Evolutionary conservation across 2,329 filamentous ascomycete species (phyloP).

Genomic region (Pestalotiopsis sp.): DNA sequence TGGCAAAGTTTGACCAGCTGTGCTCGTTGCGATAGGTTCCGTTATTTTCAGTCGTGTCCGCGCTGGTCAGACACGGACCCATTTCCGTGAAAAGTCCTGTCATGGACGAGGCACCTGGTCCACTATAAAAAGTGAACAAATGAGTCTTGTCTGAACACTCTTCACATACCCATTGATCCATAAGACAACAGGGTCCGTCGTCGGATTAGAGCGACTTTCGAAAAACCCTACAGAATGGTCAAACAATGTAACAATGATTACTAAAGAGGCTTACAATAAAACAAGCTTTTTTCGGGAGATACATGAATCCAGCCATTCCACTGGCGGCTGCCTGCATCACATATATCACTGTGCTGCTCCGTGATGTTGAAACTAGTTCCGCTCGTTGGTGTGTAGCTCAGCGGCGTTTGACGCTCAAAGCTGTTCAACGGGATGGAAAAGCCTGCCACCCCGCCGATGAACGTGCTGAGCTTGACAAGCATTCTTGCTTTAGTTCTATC

Average conservation of each 20-base stretch:
- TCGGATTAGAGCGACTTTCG: constrained; percentile 15
- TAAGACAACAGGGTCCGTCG: constrained; percentile 14
- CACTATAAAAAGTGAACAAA: constrained; percentile 17
- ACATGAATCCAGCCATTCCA: constrained; percentile 21
- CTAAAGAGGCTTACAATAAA: constrained; percentile 14
- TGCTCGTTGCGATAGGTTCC: constrained; percentile 18
- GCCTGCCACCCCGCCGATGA: background rate
- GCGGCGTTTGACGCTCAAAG: background rate
- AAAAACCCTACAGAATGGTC: constrained; percentile 15
- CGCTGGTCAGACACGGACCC: constrained; percentile 18
- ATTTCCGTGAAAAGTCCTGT: constrained; percentile 23
- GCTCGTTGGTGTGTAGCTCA: background rate
- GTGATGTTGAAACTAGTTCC: constrained; percentile 8
- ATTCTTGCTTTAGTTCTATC: background rate
- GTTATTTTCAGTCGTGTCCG: constrained; percentile 9
- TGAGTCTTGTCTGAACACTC: background rate
- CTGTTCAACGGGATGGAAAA: background rate
- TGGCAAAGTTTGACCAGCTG: constrained; percentile 23
- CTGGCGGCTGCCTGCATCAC: constrained; percentile 18
- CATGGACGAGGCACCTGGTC: constrained; percentile 20
- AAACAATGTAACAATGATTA: too few relatives aligned
- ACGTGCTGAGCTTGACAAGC: background rate
- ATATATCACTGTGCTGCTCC: constrained; percentile 15
- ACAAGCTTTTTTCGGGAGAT: constrained; percentile 15
- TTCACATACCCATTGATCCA: constrained; percentile 17